phyloP scores from a whole-genome alignment of 352 stramenopile genomes.

The Globisporangium emineosum region DNA sequence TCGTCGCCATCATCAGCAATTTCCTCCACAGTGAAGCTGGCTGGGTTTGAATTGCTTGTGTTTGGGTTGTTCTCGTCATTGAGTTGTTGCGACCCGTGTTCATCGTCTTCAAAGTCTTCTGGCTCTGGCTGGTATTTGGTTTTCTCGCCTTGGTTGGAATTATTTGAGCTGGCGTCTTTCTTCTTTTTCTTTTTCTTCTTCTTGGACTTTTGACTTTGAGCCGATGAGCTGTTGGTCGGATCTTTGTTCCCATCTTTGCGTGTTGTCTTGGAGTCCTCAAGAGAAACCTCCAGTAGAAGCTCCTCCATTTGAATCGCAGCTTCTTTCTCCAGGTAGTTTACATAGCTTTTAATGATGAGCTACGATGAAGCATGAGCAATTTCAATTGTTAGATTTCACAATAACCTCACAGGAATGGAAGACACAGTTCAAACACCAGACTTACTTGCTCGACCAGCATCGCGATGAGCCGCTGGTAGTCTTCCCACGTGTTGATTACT shows the following conservation, averaged over 20 bases:
- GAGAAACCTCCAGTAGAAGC: slow-evolving; percentile 56
- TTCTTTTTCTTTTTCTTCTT: slow-evolving; percentile 51
- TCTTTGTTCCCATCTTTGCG: slow-evolving; percentile 4
- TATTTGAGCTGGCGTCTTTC: slow-evolving; percentile 16
- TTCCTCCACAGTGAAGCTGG: not conserved
- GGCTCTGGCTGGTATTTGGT: slow-evolving; percentile 16
- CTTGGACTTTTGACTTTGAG: slow-evolving; percentile 18
- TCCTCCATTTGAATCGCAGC: slow-evolving; percentile 74
- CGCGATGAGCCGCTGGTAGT: slow-evolving; percentile 79
- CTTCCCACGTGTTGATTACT: slow-evolving; percentile 75
- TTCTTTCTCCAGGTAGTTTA: slow-evolving; percentile 60
- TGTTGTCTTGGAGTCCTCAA: slow-evolving; percentile 23
- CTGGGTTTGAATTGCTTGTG: not conserved
- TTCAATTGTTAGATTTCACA: not conserved
- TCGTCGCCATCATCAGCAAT: not conserved
- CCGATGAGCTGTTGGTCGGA: not conserved
- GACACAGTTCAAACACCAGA: not conserved
- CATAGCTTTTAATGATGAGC: slow-evolving; percentile 78
- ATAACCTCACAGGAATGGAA: too few relatives aligned
- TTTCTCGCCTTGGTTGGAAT: not conserved
- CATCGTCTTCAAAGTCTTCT: slow-evolving; percentile 13
- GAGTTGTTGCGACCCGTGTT: not conserved
- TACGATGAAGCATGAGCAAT: too few relatives aligned
- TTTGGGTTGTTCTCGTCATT: not conserved
- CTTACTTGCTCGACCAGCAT: slow-evolving; percentile 80